Evolutionary conservation across 768 basidiomycete genomes (phyloP), one percentile per base, ranked within the genome.

Genomic region (Lepiota subincarnata): DNA sequence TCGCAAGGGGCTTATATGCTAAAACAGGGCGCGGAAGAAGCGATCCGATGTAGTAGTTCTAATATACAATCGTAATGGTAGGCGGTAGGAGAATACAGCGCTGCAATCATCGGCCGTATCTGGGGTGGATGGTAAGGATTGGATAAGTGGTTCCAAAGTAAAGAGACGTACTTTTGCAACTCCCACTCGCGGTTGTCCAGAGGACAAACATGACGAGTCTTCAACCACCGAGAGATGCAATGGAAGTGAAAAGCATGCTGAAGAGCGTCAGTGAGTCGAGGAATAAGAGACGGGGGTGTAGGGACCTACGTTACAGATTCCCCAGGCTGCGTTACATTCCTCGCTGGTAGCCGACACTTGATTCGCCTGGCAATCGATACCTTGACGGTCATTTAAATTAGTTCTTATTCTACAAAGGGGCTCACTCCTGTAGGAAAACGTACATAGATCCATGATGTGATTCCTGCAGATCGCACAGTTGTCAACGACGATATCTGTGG

Each of bases 231-330:
- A 7, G 95, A 96, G 68, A 99, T 99, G 71, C 96, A 99, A 69
- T 98, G 96, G 74, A 98, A 99, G 74, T 99, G 96, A 80, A 99
- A 99, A 3, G 96, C 96, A 67, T 99, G 96, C 94, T 95, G 59
- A 19, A 46, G 16, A 13, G 20, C 16, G 51, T 38, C 28, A 34
- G 34, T 43, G 3, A 46, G 45, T 16, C 28, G 26, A 24, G n/a
- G 41, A 47, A 24, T 44, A 13, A 14, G 2, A 24, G 35, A 19
- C 12, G 20, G 50, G 43, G 28, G 35, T 53, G 8, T 39, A 45
- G 34, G 28, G 34, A 69, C 82, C 36, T 64, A 96, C 96, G 68
- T 99, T 99, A 70, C 97, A 99, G 45, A 96, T 94, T 45, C 97
- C 97, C 97, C 97, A 99, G 1, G 96, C 96, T 2, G 95, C 95